A percentile compares a stretch with the other conserved stretches of the same genome.
These are phyloP conservation scores for Platanthera guangdongensis DNA, from an alignment of 106 monocot species.

Conservation along the genomic window DNA sequence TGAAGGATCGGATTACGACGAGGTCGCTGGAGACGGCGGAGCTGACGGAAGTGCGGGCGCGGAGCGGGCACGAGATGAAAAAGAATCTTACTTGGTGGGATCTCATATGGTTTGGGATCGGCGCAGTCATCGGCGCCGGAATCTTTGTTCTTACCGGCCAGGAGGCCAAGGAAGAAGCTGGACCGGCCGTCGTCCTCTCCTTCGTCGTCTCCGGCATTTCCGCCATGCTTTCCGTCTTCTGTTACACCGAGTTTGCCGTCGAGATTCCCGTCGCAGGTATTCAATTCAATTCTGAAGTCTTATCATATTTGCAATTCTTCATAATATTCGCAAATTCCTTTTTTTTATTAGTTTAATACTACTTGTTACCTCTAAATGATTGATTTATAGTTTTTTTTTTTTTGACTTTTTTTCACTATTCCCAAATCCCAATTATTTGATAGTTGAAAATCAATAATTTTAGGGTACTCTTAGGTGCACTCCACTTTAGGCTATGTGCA, in stretches of 20 bases:
- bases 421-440: too few species aligned
- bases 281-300: not conserved
- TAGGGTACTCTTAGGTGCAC: too few species aligned
- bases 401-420: too few species aligned
- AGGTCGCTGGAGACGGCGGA: slow-evolving; percentile 37
- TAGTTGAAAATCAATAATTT: too few species aligned
- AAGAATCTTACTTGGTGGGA: slow-evolving; percentile 72
- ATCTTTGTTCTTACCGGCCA: slow-evolving; percentile 84
- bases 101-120: slow-evolving; percentile 85
- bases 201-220: slow-evolving; percentile 69
- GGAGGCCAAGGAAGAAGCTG: slow-evolving; percentile 40
- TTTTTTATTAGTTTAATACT: too few species aligned
- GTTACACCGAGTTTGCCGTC: slow-evolving; percentile 86
- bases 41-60: slow-evolving; percentile 36
- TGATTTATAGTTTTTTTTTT: too few species aligned
- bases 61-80: slow-evolving; percentile 81
- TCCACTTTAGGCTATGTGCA: too few species aligned
- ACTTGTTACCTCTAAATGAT: too few species aligned
- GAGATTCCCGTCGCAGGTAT: slow-evolving; percentile 82
- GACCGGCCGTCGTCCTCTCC: slow-evolving; percentile 64
- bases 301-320: slow-evolving; percentile 3
- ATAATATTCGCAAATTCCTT: not conserved
- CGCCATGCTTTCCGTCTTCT: slow-evolving; percentile 82
- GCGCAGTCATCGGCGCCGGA: slow-evolving; percentile 82
- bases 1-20: slow-evolving; percentile 29